Evolutionary conservation across 164 flowering plant species (phyloP), one percentile per base, ranked within the genome.

Genomic region (Brasenia schreberi): DNA sequence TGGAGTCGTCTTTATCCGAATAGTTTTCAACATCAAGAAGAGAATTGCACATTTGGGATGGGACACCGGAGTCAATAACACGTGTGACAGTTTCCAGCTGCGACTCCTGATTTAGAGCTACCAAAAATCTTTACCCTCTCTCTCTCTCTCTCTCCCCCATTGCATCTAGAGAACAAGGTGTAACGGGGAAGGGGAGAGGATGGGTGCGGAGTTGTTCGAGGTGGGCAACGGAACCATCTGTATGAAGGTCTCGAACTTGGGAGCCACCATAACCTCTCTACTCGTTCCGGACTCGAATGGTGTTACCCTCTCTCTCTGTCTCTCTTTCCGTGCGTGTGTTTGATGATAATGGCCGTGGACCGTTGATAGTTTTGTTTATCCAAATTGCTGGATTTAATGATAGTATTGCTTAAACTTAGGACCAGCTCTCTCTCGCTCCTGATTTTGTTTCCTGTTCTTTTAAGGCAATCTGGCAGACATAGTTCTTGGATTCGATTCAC

Each of bases 191-290:
- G 12, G 16, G 59, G n/a, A 56, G 59, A 56, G 1, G 12, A 56
- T n/a, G 59, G n/a, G 59, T 23, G 27, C 90, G 23, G 81, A 89
- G 70, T 64, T 92, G 66, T 89, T 85, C 60, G 92, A 89, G 42
- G 94, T 90, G 73, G 80, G 73, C 86, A 93, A 93, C 84, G 98
- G 98, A 59, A 68, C 78, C 69, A 85, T 90, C 88, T 77, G 64
- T 3, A 87, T 84, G 45, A 84, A 81, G 71, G 75, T 93, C 80
- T 76, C 83, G 68, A 90, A 90, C 70, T 82, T 43, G 52, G 98
- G 98, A 5, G 85, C 87, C 80, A 90, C 86, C 72, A 87, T 93
- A 76, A 84, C 84, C 60, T 89, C 96, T 65, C 65, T 93, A 23
- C 81, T 70, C 23, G 87, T 93, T 4, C 97, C 97, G 3, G 92